phyloP scores from a whole-genome alignment of 2,329 filamentous ascomycete species.

The Fusarium succisae region DNA sequence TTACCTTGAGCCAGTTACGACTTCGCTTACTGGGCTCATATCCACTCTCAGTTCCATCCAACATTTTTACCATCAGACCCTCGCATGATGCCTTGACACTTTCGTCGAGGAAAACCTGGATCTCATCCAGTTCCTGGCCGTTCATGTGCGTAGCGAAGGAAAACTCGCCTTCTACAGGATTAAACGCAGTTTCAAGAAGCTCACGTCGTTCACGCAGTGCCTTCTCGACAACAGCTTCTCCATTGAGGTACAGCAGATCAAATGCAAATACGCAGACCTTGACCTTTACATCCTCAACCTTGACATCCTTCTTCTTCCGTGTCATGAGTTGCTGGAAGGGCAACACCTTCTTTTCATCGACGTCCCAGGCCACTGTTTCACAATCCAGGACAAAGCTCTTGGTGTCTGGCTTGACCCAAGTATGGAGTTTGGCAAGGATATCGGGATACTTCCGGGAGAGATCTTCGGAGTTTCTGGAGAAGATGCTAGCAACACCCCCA shows the following conservation, averaged over 20 bases:
- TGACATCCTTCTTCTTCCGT: constrained; percentile 96
- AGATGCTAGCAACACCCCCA: constrained; percentile 87
- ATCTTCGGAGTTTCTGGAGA: constrained; percentile 97
- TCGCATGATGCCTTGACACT: constrained; percentile 96
- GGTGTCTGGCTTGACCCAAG: constrained; percentile 89
- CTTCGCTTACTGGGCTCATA: constrained; percentile 97
- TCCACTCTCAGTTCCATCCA: constrained; percentile 89
- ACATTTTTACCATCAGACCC: constrained; percentile 99
- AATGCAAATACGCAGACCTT: constrained; percentile 98
- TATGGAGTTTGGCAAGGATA: constrained; percentile 85
- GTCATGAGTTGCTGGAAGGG: constrained; percentile 99
- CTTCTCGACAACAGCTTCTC: constrained; percentile 87
- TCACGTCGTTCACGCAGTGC: constrained; percentile 84
- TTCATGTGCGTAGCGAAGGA: constrained; percentile 88
- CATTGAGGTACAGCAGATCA: constrained; percentile 92
- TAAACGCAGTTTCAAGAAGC: constrained; percentile 77
- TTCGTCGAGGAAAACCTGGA: constrained; percentile 91
- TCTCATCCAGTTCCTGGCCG: constrained; percentile 89
- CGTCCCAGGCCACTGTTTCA: constrained; percentile 96
- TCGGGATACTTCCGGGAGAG: constrained; percentile 98
- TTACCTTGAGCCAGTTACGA: constrained; percentile 96
- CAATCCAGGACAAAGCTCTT: constrained; percentile 98
- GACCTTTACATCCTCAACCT: constrained; percentile 92
- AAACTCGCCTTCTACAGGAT: constrained; percentile 87
- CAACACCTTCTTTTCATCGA: constrained; percentile 92